phyloP scores from a whole-genome alignment of 495 filamentous ascomycete species.

The Penicillium argentinense region DNA sequence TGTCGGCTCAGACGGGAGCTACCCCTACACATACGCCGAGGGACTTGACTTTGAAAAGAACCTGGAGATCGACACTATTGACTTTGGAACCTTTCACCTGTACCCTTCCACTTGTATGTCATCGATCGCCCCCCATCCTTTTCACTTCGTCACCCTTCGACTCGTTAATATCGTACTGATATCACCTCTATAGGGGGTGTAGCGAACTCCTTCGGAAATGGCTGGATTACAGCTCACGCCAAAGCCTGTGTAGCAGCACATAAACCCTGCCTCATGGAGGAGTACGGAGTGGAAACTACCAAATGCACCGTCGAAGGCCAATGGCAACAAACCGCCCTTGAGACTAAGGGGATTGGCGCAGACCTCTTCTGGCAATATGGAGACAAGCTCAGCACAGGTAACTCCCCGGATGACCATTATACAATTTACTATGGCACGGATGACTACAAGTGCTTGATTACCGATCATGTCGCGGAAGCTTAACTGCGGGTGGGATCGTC shows the following conservation, averaged over 20 bases:
- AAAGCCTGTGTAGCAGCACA: constrained; percentile 3
- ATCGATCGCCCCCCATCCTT: no score
- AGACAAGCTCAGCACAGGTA: not conserved
- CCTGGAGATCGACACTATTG: constrained; percentile 54
- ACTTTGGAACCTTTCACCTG: constrained; percentile 66
- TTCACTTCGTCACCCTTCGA: no score
- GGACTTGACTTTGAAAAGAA: constrained; percentile 63
- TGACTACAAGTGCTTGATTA: constrained; percentile 4
- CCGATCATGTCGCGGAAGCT: constrained; percentile 1
- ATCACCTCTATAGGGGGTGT: constrained; percentile 1
- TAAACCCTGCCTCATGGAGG: constrained; percentile 7
- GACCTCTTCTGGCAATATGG: constrained; percentile 12
- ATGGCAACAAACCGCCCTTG: constrained; percentile 4
- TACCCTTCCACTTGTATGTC: constrained; percentile 44
- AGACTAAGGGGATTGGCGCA: constrained; percentile 2
- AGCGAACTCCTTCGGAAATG: not conserved
- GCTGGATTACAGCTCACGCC: constrained; percentile 7
- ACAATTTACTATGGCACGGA: constrained; percentile 4
- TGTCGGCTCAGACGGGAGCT: constrained; percentile 46
- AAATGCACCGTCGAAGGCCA: not conserved
- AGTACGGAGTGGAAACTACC: constrained; percentile 2
- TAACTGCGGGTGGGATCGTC: not conserved
- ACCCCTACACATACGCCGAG: constrained; percentile 58
- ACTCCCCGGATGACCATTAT: constrained; percentile 3
- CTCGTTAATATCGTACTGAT: constrained; percentile 25